Conservation (phyloP, 805 yeast genomes). For the Candida ponderosae region DNA sequence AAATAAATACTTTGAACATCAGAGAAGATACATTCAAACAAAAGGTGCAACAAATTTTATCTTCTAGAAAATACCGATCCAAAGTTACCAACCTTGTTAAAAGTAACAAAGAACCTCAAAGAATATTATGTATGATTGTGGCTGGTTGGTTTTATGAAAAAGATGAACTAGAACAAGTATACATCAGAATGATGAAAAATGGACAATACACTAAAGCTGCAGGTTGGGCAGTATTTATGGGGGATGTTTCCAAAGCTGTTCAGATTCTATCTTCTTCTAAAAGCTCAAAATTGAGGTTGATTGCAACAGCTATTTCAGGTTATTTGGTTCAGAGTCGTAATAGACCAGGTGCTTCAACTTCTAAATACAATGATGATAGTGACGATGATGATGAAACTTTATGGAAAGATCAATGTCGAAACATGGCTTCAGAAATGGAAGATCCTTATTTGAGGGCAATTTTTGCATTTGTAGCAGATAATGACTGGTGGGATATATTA, state of each 20-base stretch:
- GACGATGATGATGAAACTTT: constrained; percentile 46
- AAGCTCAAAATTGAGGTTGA: constrained; percentile 61
- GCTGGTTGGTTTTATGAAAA: constrained; percentile 87
- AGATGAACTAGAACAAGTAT: constrained; percentile 64
- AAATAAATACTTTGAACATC: constrained; percentile 19
- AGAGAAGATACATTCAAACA: constrained; percentile 11
- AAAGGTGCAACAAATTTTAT: constrained; percentile 24
- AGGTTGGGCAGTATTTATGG: constrained; percentile 95
- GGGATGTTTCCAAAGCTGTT: constrained; percentile 76
- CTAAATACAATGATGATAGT: constrained; percentile 1
- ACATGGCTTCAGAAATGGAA: constrained; percentile 78
- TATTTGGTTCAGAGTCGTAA: constrained; percentile 60
- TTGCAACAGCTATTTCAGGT: constrained; percentile 93
- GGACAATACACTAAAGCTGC: constrained; percentile 86
- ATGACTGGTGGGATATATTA: constrained; percentile 93
- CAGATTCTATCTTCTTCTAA: constrained; percentile 70
- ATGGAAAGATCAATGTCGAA: constrained; percentile 92
- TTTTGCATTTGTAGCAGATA: constrained; percentile 88
- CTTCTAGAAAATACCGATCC: constrained; percentile 19
- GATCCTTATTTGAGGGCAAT: constrained; percentile 87
- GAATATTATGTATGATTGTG: constrained; percentile 73
- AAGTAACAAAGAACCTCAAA: constrained; percentile 50
- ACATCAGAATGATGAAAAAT: constrained; percentile 42
- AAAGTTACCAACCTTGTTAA: constrained; percentile 23
- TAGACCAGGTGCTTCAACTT: constrained; percentile 19